Percentiles rank a stretch among this genome's conserved stretches.
These are phyloP conservation scores for Fusarium devonianum DNA, from an alignment of 2,329 filamentous ascomycete species.

Conservation along the genomic window DNA sequence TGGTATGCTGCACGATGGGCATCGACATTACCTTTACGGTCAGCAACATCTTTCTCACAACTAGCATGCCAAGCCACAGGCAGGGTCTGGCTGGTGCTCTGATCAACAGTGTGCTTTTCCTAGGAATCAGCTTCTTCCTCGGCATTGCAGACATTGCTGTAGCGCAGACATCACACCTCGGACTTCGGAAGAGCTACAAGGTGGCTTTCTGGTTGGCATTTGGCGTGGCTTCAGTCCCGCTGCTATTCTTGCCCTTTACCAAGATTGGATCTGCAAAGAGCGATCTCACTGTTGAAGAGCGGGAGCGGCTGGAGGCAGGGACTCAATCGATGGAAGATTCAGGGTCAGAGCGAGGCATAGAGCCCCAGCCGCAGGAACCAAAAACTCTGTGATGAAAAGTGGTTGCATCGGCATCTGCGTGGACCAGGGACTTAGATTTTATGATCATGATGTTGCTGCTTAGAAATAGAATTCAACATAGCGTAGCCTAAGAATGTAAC, in stretches of 20 bases:
- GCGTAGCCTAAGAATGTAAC: too few relatives aligned
- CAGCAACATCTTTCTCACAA: constrained; percentile 73
- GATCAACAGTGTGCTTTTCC: constrained; percentile 67
- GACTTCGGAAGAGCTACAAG: constrained; percentile 43
- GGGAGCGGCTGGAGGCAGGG: constrained; percentile 32
- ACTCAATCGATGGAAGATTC: constrained; percentile 7
- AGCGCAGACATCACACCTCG: constrained; percentile 50
- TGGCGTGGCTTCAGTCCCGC: constrained; percentile 29
- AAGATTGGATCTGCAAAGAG: constrained; percentile 40
- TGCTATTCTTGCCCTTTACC: constrained; percentile 35
- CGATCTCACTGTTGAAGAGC: constrained; percentile 39
- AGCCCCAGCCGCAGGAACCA: constrained; percentile 9
- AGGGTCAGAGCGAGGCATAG: constrained; percentile 14
- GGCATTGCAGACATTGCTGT: constrained; percentile 67
- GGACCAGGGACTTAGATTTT: constrained; percentile 7
- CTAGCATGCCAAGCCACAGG: constrained; percentile 61
- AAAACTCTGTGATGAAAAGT: constrained; percentile 19
- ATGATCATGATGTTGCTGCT: constrained; percentile 5
- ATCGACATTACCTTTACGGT: constrained; percentile 73
- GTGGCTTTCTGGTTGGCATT: constrained; percentile 40
- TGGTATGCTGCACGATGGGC: constrained; percentile 66
- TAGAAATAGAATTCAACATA: constrained; percentile 9
- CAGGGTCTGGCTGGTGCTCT: constrained; percentile 72
- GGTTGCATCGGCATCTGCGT: constrained; percentile 2
- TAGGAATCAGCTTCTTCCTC: constrained; percentile 69